These are phyloP conservation scores for Vanrija sp. DNA, from an alignment of 1,284 basidiomycete species.

Conservation along the genomic window DNA sequence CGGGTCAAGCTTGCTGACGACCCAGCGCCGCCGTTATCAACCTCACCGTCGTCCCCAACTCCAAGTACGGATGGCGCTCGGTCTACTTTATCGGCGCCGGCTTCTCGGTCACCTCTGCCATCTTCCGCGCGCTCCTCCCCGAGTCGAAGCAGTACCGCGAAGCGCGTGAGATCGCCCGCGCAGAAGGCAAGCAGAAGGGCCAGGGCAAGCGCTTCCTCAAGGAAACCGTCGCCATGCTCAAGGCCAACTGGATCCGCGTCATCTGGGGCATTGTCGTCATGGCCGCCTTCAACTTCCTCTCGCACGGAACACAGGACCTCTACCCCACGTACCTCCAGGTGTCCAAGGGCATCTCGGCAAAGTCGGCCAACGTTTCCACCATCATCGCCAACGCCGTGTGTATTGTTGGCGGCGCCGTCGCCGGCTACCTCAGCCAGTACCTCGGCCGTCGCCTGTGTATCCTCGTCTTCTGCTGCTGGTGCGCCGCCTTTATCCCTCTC, in stretches of 20 bases:
- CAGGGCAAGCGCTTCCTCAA: constrained; percentile 68
- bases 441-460: constrained; percentile 70
- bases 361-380: constrained; percentile 70
- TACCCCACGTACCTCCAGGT: constrained; percentile 24
- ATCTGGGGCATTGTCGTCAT: constrained; percentile 63
- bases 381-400: constrained; percentile 69
- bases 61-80: constrained; percentile 45
- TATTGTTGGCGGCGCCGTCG: constrained; percentile 68
- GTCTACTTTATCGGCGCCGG: constrained; percentile 56
- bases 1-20: no score
- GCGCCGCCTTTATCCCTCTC: constrained; percentile 54
- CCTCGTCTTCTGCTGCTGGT: constrained; percentile 55
- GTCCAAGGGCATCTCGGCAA: constrained; percentile 25
- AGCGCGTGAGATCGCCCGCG: constrained; percentile 29
- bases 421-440: constrained; percentile 75
- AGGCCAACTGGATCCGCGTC: constrained; percentile 69
- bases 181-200: constrained; percentile 39
- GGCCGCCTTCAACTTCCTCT: constrained; percentile 84
- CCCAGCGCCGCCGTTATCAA: constrained; percentile 60
- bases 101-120: constrained; percentile 65
- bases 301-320: constrained; percentile 57
- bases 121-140: constrained; percentile 66
- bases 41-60: constrained; percentile 50
- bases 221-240: constrained; percentile 69
- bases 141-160: constrained; percentile 68